Evolutionary conservation across 768 basidiomycete genomes (phyloP).

Genomic region (Tylopilus sp.): DNA sequence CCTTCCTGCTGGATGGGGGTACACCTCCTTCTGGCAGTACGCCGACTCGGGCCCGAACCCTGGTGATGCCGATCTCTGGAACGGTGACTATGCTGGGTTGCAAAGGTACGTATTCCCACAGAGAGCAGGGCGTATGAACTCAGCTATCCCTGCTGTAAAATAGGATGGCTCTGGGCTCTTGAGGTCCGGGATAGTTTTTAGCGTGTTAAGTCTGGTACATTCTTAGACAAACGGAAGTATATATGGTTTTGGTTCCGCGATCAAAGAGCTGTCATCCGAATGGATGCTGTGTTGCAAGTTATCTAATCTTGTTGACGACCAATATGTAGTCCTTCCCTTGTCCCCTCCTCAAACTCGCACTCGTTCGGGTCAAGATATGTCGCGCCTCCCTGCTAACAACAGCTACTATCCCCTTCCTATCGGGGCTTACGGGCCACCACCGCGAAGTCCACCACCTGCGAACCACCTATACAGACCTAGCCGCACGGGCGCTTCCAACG

Average conservation of each 20-base stretch:
- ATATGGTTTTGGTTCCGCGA: neutral
- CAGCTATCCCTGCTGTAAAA: neutral
- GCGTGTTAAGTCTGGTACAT: too few species aligned
- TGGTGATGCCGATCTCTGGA: slow-evolving; percentile 56
- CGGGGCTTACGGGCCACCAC: slow-evolving; percentile 27
- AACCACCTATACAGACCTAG: slow-evolving; percentile 2
- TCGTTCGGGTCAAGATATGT: slow-evolving; percentile 12
- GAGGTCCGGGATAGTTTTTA: neutral
- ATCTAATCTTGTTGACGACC: slow-evolving; percentile 15
- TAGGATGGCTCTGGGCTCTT: slow-evolving; percentile 22
- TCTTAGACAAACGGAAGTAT: neutral
- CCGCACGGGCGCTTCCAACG: slow-evolving; percentile 16
- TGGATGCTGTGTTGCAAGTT: neutral
- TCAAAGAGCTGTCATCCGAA: neutral
- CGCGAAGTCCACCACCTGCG: slow-evolving; percentile 29
- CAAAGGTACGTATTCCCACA: slow-evolving; percentile 28
- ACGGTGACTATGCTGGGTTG: slow-evolving; percentile 46
- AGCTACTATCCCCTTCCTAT: slow-evolving; percentile 33
- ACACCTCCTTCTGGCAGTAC: slow-evolving; percentile 60
- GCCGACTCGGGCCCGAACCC: slow-evolving; percentile 52
- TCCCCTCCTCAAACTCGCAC: neutral
- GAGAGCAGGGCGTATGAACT: neutral
- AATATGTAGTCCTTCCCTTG: neutral
- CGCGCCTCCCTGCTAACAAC: slow-evolving; percentile 25
- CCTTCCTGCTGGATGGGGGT: slow-evolving; percentile 58